Evolutionary conservation across 768 basidiomycete species (phyloP).

Genomic region (Pleurotus giganteus): DNA sequence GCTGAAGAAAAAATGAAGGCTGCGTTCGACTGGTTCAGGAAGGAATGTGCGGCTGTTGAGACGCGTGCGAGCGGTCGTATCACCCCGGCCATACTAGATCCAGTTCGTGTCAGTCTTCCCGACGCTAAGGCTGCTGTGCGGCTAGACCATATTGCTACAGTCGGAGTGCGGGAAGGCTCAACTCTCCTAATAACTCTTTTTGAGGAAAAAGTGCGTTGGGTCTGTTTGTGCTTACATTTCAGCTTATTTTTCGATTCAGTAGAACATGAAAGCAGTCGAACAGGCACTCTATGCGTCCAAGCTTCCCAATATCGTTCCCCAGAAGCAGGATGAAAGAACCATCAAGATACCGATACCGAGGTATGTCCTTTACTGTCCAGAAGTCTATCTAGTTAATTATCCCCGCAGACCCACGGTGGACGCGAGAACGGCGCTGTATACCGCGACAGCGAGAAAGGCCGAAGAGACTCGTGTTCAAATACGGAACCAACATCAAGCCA

Average conservation of each 20-base stretch:
- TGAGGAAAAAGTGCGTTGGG: slow-evolving; percentile 67
- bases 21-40: slow-evolving; percentile 71
- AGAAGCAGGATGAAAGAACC: slow-evolving; percentile 66
- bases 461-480: slow-evolving; percentile 78
- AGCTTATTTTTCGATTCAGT: slow-evolving; percentile 28
- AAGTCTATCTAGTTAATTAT: background rate
- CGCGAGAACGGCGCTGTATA: slow-evolving; percentile 54
- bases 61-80: slow-evolving; percentile 74
- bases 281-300: slow-evolving; percentile 74
- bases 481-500: slow-evolving; percentile 65
- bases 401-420: slow-evolving; percentile 71
- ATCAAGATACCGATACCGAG: slow-evolving; percentile 80
- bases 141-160: slow-evolving; percentile 74
- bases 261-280: slow-evolving; percentile 78
- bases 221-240: background rate
- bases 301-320: slow-evolving; percentile 69
- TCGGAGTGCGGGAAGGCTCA: slow-evolving; percentile 79
- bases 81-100: slow-evolving; percentile 66
- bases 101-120: slow-evolving; percentile 59
- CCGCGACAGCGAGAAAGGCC: slow-evolving; percentile 57
- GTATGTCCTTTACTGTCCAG: slow-evolving; percentile 34
- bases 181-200: slow-evolving; percentile 73
- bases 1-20: slow-evolving; percentile 62
- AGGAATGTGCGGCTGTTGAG: slow-evolving; percentile 72
- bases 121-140: slow-evolving; percentile 31